phyloP scores from a whole-genome alignment of 768 basidiomycete genomes.

The Heimioporus sp. region DNA sequence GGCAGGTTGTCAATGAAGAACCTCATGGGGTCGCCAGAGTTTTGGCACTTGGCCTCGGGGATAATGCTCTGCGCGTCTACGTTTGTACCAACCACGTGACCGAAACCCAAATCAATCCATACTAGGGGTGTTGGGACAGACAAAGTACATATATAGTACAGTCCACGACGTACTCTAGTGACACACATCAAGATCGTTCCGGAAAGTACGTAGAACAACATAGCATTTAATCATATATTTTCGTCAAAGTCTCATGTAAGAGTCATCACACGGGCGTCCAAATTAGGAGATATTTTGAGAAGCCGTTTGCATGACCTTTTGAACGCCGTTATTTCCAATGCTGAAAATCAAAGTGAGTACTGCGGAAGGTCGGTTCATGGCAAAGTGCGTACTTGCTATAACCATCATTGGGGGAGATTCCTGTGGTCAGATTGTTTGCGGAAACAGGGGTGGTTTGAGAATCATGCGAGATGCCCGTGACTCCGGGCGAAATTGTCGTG shows the following conservation, averaged over 20 bases:
- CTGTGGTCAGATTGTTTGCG: constrained; percentile 35
- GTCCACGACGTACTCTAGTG: too few species aligned
- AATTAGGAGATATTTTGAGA: constrained; percentile 34
- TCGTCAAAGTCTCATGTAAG: not conserved
- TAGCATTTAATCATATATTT: not conserved
- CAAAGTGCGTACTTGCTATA: constrained; percentile 39
- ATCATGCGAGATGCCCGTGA: constrained; percentile 28
- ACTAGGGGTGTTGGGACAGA: too few species aligned
- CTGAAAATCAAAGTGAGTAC: constrained; percentile 21
- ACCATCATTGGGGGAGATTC: constrained; percentile 65
- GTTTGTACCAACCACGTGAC: not conserved
- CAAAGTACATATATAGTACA: too few species aligned
- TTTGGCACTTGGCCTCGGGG: not conserved
- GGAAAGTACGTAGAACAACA: too few species aligned
- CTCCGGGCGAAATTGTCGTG: constrained; percentile 39
- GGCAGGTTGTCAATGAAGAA: constrained; percentile 81
- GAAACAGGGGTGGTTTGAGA: constrained; percentile 33
- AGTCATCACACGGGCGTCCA: not conserved
- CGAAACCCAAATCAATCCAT: too few species aligned
- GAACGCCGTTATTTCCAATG: constrained; percentile 25
- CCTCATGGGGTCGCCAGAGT: constrained; percentile 50
- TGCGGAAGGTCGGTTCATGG: not conserved
- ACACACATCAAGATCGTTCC: too few species aligned
- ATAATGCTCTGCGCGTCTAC: too few species aligned
- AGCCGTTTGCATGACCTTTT: constrained; percentile 31